Conservation (phyloP, 495 filamentous ascomycete genomes). For the Talaromyces liani region DNA sequence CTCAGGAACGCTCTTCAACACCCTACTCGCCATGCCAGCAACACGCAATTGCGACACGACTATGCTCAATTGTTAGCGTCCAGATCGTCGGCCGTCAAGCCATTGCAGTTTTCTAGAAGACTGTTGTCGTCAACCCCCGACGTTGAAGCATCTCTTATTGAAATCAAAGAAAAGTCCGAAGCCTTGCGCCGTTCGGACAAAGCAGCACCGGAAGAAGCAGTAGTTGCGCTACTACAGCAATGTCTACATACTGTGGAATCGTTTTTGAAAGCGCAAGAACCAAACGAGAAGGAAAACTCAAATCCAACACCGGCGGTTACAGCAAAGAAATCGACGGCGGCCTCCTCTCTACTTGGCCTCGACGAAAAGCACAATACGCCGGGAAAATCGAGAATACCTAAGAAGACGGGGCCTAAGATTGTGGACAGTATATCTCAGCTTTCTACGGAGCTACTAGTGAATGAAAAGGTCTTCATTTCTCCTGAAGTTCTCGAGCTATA, state of each 20-base stretch:
- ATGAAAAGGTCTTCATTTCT: slow-evolving; percentile 78
- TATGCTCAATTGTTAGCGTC: background rate
- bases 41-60: background rate
- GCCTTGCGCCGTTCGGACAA: slow-evolving; percentile 23
- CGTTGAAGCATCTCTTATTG: slow-evolving; percentile 16
- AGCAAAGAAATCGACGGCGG: slow-evolving; percentile 25
- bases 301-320: background rate
- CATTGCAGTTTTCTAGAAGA: background rate
- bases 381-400: slow-evolving; percentile 12
- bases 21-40: background rate
- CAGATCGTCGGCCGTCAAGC: background rate
- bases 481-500: slow-evolving; percentile 60
- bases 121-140: background rate
- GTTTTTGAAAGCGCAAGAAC: slow-evolving; percentile 24
- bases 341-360: slow-evolving; percentile 44
- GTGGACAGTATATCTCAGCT: slow-evolving; percentile 42
- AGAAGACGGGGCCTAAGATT: slow-evolving; percentile 15
- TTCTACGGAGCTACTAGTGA: slow-evolving; percentile 58
- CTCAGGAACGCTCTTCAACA: background rate
- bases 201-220: slow-evolving; percentile 30
- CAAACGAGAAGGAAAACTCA: slow-evolving; percentile 11
- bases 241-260: slow-evolving; percentile 36
- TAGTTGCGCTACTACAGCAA: slow-evolving; percentile 34
- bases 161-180: slow-evolving; percentile 21
- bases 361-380: slow-evolving; percentile 33